phyloP scores from a whole-genome alignment of 139 green algal genomes.

The Volvox reticuliferus region DNA sequence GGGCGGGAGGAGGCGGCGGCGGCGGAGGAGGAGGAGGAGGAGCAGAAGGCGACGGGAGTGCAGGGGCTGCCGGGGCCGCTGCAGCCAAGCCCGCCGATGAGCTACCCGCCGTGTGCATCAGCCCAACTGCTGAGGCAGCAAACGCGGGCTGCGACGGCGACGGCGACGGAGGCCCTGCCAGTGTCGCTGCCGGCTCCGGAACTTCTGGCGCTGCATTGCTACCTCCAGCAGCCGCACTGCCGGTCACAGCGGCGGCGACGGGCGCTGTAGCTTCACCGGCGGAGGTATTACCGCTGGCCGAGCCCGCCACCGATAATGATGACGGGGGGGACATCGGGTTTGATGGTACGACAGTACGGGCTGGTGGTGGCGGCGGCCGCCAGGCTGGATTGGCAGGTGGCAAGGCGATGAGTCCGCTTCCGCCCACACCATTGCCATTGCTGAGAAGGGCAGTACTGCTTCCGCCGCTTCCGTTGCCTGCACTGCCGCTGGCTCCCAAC shows the following conservation, averaged over 20 bases:
- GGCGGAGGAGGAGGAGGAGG: neutral
- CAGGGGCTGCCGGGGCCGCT: neutral
- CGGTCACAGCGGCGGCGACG: neutral
- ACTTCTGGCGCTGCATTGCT: neutral
- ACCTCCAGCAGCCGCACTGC: neutral
- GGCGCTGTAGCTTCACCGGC: neutral
- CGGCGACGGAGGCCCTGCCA: constrained; percentile 1
- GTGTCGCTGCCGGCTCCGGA: neutral
- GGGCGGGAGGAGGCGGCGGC: neutral
- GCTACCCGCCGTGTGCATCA: neutral
- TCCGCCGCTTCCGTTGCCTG: neutral
- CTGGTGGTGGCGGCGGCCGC: constrained; percentile 29
- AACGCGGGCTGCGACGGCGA: constrained; percentile 2
- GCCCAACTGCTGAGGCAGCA: neutral
- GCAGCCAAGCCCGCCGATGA: neutral
- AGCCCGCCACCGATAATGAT: neutral
- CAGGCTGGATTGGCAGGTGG: constrained; percentile 23
- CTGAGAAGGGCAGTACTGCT: neutral
- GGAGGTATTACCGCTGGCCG: neutral
- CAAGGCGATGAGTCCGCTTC: neutral
- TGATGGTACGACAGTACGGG: neutral
- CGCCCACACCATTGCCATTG: neutral
- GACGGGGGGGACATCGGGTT: neutral
- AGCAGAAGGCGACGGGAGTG: neutral
- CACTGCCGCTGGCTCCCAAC: neutral